These are phyloP conservation scores for Neofusicoccum sp. DNA, from an alignment of 2,329 filamentous ascomycete species.

Conservation along the genomic window DNA sequence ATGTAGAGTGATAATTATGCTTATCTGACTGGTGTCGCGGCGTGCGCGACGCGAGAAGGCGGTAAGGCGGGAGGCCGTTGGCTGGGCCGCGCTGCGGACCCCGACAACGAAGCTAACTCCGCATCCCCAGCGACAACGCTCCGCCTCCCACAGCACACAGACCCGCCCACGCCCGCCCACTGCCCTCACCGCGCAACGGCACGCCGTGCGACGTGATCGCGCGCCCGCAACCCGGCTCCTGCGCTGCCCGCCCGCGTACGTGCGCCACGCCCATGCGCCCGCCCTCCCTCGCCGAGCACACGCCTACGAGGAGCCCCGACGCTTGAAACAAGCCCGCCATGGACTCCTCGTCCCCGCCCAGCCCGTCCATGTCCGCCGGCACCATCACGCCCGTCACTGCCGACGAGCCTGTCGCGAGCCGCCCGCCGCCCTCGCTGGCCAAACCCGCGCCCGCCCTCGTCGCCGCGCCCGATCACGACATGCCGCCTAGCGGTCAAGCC, in stretches of 20 bases:
- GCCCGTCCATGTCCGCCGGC: slow-evolving; percentile 27
- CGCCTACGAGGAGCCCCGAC: slow-evolving; percentile 16
- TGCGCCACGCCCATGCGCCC: slow-evolving; percentile 17
- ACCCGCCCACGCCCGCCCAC: slow-evolving; percentile 11
- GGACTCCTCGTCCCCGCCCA: slow-evolving; percentile 32
- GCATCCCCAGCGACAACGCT: slow-evolving; percentile 11
- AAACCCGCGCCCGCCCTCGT: neutral
- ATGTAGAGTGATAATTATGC: neutral
- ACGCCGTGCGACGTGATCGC: slow-evolving; percentile 16
- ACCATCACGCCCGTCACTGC: slow-evolving; percentile 30
- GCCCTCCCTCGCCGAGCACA: slow-evolving; percentile 13
- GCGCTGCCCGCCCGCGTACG: slow-evolving; percentile 8
- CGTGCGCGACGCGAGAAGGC: neutral
- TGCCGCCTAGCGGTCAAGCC: neutral
- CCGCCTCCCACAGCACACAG: slow-evolving; percentile 14
- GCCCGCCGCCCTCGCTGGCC: neutral
- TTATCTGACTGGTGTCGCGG: slow-evolving; percentile 1
- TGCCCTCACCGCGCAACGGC: slow-evolving; percentile 9
- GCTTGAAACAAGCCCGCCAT: slow-evolving; percentile 23
- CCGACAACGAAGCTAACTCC: slow-evolving; percentile 9
- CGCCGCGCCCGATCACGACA: slow-evolving; percentile 1
- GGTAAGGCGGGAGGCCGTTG: neutral
- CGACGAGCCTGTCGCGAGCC: slow-evolving; percentile 24
- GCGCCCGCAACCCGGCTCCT: slow-evolving; percentile 9
- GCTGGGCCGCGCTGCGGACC: neutral